Evolutionary conservation across 495 filamentous ascomycete genomes (phyloP).

Genomic region (Tuber calosporum): DNA sequence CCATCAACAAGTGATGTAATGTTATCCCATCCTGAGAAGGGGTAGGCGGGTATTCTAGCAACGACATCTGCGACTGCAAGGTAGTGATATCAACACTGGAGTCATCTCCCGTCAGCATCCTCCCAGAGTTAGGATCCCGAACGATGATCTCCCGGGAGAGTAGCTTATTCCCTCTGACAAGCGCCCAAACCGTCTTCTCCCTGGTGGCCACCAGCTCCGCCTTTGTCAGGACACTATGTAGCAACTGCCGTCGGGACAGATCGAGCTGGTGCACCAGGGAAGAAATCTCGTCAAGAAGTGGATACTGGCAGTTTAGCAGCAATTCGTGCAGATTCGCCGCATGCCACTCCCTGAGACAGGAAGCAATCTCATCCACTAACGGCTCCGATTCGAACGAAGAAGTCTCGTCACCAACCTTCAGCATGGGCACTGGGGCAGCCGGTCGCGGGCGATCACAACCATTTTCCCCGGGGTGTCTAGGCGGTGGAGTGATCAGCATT

Average conservation of each 20-base stretch:
- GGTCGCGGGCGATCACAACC: slow-evolving; percentile 65
- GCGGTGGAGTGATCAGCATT: slow-evolving; percentile 35
- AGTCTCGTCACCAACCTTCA: slow-evolving; percentile 95
- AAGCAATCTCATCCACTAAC: slow-evolving; percentile 93
- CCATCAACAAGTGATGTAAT: slow-evolving; percentile 76
- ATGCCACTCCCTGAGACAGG: slow-evolving; percentile 94
- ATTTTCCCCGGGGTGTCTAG: slow-evolving; percentile 45
- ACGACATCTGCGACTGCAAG: slow-evolving; percentile 90
- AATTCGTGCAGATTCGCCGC: slow-evolving; percentile 92
- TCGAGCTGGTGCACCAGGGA: slow-evolving; percentile 71
- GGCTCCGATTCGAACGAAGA: slow-evolving; percentile 81
- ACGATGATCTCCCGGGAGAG: slow-evolving; percentile 89
- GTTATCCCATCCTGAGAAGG: slow-evolving; percentile 60
- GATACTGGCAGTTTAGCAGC: slow-evolving; percentile 74
- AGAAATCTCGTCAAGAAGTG: slow-evolving; percentile 70
- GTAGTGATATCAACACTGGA: slow-evolving; percentile 85
- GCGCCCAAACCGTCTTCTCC: slow-evolving; percentile 86
- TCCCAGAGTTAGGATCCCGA: slow-evolving; percentile 72
- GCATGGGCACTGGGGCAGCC: slow-evolving; percentile 87
- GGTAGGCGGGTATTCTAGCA: slow-evolving; percentile 71
- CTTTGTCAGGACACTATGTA: slow-evolving; percentile 84
- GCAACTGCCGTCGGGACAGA: slow-evolving; percentile 73
- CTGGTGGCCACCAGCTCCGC: slow-evolving; percentile 69
- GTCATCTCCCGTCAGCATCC: slow-evolving; percentile 83
- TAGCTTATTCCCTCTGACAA: slow-evolving; percentile 88